phyloP scores from a whole-genome alignment of 768 basidiomycete genomes.

The Clavaria fumosa region DNA sequence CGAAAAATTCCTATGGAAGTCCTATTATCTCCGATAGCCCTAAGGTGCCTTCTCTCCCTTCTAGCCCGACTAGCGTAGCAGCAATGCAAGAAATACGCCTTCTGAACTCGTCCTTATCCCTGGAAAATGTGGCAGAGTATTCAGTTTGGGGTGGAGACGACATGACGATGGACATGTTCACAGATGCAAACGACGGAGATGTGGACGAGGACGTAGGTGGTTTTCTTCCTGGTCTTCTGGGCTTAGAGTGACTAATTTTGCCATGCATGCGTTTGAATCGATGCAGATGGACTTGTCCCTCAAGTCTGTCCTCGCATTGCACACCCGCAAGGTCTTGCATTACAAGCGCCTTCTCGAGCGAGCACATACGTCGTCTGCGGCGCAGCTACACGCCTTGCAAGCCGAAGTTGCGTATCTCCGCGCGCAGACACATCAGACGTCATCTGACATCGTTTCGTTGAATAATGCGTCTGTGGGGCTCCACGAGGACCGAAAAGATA shows the following conservation, averaged over 20 bases:
- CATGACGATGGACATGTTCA: slow-evolving; percentile 61
- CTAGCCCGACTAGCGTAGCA: slow-evolving; percentile 17
- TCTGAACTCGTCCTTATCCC: too few species aligned
- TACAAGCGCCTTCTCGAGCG: slow-evolving; percentile 73
- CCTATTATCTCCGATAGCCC: neutral
- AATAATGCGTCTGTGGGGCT: slow-evolving; percentile 40
- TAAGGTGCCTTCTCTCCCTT: slow-evolving; percentile 8
- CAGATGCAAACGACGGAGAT: slow-evolving; percentile 40
- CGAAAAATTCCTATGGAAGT: slow-evolving; percentile 11
- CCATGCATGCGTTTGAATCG: neutral
- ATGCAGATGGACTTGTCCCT: slow-evolving; percentile 29
- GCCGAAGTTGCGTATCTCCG: slow-evolving; percentile 62
- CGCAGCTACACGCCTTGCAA: slow-evolving; percentile 75
- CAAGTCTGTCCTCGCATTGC: slow-evolving; percentile 25
- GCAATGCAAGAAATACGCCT: slow-evolving; percentile 16
- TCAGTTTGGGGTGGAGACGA: slow-evolving; percentile 16
- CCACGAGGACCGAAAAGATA: slow-evolving; percentile 47
- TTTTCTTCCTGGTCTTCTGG: slow-evolving; percentile 4
- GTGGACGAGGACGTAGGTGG: slow-evolving; percentile 55
- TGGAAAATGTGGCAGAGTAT: slow-evolving; percentile 1
- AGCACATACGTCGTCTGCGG: slow-evolving; percentile 61
- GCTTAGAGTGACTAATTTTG: too few species aligned
- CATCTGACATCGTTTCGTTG: slow-evolving; percentile 5
- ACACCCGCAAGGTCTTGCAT: slow-evolving; percentile 44
- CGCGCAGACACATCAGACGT: slow-evolving; percentile 20